phyloP scores from a whole-genome alignment of 805 yeast genomes.

The Sugiyamaella marilandica region DNA sequence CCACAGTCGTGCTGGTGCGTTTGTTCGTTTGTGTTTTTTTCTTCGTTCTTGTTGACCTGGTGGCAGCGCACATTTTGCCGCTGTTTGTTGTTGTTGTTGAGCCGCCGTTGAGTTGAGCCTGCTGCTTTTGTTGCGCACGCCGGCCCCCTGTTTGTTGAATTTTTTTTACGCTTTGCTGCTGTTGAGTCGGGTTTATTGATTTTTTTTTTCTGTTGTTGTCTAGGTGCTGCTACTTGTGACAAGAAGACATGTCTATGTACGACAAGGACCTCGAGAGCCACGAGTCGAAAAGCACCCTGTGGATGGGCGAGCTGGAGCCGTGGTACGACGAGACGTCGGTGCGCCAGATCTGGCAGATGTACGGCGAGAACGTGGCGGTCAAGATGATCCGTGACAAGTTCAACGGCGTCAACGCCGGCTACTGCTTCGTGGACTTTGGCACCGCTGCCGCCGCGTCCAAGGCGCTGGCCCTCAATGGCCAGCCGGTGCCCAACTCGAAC shows the following conservation, averaged over 20 bases:
- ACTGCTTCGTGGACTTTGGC: constrained; percentile 77
- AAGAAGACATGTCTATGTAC: neutral
- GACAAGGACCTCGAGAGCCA: neutral
- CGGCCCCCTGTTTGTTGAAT: neutral
- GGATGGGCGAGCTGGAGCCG: constrained; percentile 88
- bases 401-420: constrained; percentile 50
- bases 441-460: constrained; percentile 54
- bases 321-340: constrained; percentile 73
- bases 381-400: constrained; percentile 68
- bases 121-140: neutral
- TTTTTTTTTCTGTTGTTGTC: neutral
- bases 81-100: neutral
- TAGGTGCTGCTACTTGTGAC: neutral
- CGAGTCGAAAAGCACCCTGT: constrained; percentile 32
- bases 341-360: constrained; percentile 60
- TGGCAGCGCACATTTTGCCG: neutral
- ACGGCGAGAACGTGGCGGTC: constrained; percentile 62
- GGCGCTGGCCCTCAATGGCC: constrained; percentile 66
- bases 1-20: too few species aligned
- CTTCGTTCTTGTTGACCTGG: neutral
- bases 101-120: neutral
- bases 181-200: neutral
- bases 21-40: too few species aligned
- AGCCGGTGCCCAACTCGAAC: constrained; percentile 57
- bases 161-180: neutral